phyloP scores from a whole-genome alignment of 306 rosid genomes.

The Spatholobus suberectus region DNA sequence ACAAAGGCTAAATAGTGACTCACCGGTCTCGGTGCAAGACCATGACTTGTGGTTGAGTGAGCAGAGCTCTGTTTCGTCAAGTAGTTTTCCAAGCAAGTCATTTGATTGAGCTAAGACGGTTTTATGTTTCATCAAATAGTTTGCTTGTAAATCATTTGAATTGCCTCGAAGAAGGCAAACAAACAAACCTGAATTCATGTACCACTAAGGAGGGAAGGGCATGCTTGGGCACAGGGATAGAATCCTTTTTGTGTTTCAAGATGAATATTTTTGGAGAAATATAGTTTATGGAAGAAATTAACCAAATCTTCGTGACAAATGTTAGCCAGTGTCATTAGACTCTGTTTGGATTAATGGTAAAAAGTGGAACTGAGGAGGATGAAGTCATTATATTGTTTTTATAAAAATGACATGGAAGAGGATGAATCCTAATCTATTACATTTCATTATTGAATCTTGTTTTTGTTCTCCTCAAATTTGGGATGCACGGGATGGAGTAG shows the following conservation, averaged over 20 bases:
- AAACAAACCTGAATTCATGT: background rate
- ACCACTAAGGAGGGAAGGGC: background rate
- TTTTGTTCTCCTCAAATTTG: too few species aligned
- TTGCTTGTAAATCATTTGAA: slow-evolving; percentile 52
- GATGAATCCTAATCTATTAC: too few species aligned
- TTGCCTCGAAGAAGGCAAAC: background rate
- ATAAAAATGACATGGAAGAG: too few species aligned
- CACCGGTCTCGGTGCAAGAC: slow-evolving; percentile 78
- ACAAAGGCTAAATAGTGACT: slow-evolving; percentile 46
- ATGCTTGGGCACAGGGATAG: background rate
- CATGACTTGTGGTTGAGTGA: slow-evolving; percentile 77
- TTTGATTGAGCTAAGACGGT: slow-evolving; percentile 45
- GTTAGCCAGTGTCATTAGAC: too few species aligned
- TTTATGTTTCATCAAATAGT: slow-evolving; percentile 62
- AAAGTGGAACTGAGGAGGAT: too few species aligned
- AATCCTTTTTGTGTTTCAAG: background rate
- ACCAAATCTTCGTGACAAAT: background rate
- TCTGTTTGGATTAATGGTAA: too few species aligned
- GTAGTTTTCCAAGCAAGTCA: slow-evolving; percentile 63
- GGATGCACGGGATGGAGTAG: too few species aligned
- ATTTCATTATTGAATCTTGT: too few species aligned
- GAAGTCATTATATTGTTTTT: too few species aligned
- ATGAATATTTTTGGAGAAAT: background rate
- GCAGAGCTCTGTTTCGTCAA: slow-evolving; percentile 84
- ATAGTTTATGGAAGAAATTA: background rate